Conservation (phyloP, 345 rosid genomes). For the Rubroshorea leprosula region DNA sequence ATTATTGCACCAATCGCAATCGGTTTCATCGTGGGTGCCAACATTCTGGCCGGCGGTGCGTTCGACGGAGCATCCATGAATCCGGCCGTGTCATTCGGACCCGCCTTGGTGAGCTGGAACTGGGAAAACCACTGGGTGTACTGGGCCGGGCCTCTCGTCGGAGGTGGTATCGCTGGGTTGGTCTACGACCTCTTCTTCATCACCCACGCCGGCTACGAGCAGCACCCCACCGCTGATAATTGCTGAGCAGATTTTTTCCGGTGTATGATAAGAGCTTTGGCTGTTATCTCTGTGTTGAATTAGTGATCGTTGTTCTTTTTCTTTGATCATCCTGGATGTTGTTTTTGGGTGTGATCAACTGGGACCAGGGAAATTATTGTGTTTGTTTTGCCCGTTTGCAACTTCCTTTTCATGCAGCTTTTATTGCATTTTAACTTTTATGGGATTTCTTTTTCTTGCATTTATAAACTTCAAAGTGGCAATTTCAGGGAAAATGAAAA, state of each 20-base stretch:
- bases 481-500: too few species aligned
- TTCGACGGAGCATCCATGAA: constrained; percentile 97
- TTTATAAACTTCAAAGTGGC: too few species aligned
- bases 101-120: constrained; percentile 87
- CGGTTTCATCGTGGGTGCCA: constrained; percentile 90
- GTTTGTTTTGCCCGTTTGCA: too few species aligned
- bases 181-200: constrained; percentile 72
- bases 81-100: constrained; percentile 94
- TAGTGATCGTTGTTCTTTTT: constrained; percentile 17
- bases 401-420: too few species aligned
- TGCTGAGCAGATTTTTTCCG: constrained; percentile 5
- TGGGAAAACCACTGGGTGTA: constrained; percentile 91
- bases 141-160: constrained; percentile 88
- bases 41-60: constrained; percentile 83
- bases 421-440: too few species aligned
- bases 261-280: constrained; percentile 7
- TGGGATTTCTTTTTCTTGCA: too few species aligned
- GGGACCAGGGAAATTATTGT: too few species aligned
- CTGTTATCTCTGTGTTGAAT: constrained; percentile 21
- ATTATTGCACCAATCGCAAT: constrained; percentile 72
- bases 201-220: constrained; percentile 46
- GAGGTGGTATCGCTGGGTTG: constrained; percentile 80
- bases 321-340: background rate
- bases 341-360: too few species aligned
- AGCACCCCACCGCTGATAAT: constrained; percentile 59